These are phyloP conservation scores for Rhynchosporium secalis DNA, from an alignment of 2,329 filamentous ascomycete genomes.

Conservation along the genomic window DNA sequence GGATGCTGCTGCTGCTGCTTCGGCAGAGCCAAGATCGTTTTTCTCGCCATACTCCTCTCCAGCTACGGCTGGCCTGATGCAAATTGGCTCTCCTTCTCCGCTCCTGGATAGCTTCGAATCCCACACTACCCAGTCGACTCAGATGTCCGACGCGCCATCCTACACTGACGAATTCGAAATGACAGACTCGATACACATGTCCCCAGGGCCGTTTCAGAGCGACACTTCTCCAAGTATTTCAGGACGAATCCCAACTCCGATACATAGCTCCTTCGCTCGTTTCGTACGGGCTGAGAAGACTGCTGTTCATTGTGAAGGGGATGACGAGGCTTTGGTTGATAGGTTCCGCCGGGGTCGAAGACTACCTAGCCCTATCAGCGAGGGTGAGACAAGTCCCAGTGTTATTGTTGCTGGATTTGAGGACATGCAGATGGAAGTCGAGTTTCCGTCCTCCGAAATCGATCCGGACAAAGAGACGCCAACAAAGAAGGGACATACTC, in stretches of 20 bases:
- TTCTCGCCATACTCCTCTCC: conserved; percentile 34
- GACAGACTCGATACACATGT: conserved; percentile 36
- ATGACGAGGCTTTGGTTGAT: conserved; percentile 34
- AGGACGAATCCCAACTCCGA: conserved; percentile 40
- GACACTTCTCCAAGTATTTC: conserved; percentile 35
- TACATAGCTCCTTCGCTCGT: conserved; percentile 39
- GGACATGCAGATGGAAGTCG: conserved; percentile 41
- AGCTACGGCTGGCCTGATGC: conserved; percentile 24
- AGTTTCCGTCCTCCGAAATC: conserved; percentile 21
- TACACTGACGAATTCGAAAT: conserved; percentile 40
- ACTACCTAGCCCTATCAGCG: conserved; percentile 41
- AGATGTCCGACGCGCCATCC: conserved; percentile 30
- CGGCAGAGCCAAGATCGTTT: conserved; percentile 32
- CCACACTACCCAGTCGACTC: conserved; percentile 31
- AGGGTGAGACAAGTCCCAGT: conserved; percentile 39
- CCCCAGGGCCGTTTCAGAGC: conserved; percentile 36
- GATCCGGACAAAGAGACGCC: conserved; percentile 29
- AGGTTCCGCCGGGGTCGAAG: conserved; percentile 34
- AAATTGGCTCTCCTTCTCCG: conserved; percentile 27
- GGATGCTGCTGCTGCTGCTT: conserved; percentile 30
- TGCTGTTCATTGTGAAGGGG: conserved; percentile 23
- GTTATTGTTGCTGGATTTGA: conserved; percentile 34
- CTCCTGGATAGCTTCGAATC: conserved; percentile 20
- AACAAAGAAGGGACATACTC: conserved; percentile 39
- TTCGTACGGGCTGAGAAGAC: conserved; percentile 32